A percentile compares a stretch with the other conserved stretches of the same genome.
Evolutionary conservation across 257 asterid species (phyloP).

Genomic region (Nicotiana tomentosiformis): DNA sequence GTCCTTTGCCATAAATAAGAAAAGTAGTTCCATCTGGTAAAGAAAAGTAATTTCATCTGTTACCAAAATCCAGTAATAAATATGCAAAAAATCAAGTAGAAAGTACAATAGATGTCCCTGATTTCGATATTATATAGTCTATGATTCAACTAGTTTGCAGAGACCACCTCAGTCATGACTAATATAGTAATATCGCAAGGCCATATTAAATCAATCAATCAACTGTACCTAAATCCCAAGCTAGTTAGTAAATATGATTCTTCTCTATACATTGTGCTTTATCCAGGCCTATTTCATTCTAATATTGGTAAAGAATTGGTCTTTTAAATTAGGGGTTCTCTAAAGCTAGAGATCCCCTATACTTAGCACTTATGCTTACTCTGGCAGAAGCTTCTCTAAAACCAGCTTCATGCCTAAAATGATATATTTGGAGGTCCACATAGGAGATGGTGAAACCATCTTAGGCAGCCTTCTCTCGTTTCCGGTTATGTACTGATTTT

Average conservation of each 20-base stretch:
- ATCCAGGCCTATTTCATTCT: not conserved
- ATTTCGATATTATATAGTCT: not conserved
- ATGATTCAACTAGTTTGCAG: not conserved
- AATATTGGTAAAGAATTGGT: not conserved
- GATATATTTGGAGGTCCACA: not conserved
- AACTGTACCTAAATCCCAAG: not conserved
- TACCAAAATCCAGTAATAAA: conserved; percentile 19
- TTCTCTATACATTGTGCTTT: not conserved
- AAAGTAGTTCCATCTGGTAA: conserved; percentile 40
- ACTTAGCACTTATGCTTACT: not conserved
- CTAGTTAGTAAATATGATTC: not conserved
- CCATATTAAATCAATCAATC: not conserved
- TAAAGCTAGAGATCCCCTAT: not conserved
- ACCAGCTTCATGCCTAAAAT: not conserved
- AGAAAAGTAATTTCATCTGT: conserved; percentile 55
- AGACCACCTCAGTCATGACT: not conserved
- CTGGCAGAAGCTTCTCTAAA: not conserved
- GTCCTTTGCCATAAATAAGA: conserved; percentile 42
- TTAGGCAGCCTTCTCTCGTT: not conserved
- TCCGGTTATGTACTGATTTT: not conserved
- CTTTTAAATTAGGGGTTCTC: not conserved
- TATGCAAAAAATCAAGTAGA: conserved; percentile 7
- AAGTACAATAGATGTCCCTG: not conserved
- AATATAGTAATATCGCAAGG: not conserved
- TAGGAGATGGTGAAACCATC: not conserved